phyloP scores from a whole-genome alignment of 208 protist species.

The Phytomonas sp. region DNA sequence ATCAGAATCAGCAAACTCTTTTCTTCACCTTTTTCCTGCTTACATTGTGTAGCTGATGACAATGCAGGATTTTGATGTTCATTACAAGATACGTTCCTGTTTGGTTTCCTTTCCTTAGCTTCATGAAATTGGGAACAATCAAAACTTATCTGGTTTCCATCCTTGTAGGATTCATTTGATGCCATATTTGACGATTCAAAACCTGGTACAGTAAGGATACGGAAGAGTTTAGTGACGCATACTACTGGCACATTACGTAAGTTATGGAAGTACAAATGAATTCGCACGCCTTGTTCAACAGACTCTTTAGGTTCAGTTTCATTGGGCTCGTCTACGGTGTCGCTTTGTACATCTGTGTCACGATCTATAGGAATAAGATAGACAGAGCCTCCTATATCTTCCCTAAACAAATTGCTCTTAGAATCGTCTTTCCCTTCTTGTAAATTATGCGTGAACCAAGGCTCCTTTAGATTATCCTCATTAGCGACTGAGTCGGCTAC shows the following conservation, averaged over 20 bases:
- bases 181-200: background rate
- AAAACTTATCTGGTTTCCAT: background rate
- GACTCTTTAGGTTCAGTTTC: constrained; percentile 1
- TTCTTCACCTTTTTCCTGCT: background rate
- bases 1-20: constrained; percentile 43
- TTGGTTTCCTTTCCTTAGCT: background rate
- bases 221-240: constrained; percentile 52
- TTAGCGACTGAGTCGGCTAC: constrained; percentile 1
- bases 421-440: background rate
- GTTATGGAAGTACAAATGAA: constrained; percentile 37
- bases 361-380: constrained; percentile 20
- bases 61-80: background rate
- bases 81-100: background rate
- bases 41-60: background rate
- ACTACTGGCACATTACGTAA: constrained; percentile 32
- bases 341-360: background rate
- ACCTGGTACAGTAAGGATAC: constrained; percentile 31
- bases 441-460: background rate
- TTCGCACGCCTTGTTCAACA: constrained; percentile 29
- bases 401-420: constrained; percentile 14
- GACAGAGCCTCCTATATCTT: constrained; percentile 24
- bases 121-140: background rate
- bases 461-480: background rate
- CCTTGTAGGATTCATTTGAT: constrained; percentile 1
- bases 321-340: background rate